Base-by-base conservation (phyloP, 768 basidiomycete species). In the Kwoniella sp. region DNA sequence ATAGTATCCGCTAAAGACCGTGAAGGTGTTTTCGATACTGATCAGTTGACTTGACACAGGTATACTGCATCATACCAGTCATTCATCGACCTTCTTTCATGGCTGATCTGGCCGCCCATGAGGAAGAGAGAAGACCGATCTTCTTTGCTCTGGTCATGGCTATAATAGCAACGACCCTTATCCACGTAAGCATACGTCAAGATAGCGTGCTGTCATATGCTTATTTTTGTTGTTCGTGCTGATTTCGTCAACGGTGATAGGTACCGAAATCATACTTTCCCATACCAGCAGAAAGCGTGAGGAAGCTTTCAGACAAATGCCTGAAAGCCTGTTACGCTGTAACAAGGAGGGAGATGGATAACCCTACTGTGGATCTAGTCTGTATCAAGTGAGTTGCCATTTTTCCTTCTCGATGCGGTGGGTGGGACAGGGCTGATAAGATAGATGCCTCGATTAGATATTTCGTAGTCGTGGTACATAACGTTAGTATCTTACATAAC, bases 381-480 rank as follows among this genome's bases (percentile, higher is more conserved):
- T 69, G 68, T 33, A 69, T 67, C 33, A 66, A 69, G 68, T 66
- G 55, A 66, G 60, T 60, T n/a, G n/a, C n/a, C n/a, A n/a, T n/a
- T n/a, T n/a, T n/a, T n/a, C n/a, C n/a, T n/a, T n/a, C n/a, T n/a
- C n/a, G n/a, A n/a, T n/a, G n/a, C n/a, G n/a, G n/a, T n/a, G n/a
- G n/a, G n/a, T n/a, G n/a, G n/a, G n/a, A n/a, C n/a, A n/a, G n/a
- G n/a, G n/a, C n/a, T n/a, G n/a, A n/a, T n/a, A n/a, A n/a, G n/a
- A n/a, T n/a, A n/a, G n/a, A n/a, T n/a, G n/a, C n/a, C n/a, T n/a
- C n/a, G n/a, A n/a, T n/a, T n/a, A 65, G 64, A 37, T 65, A 60
- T 36, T 36, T 65, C 30, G 30, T 56, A 12, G 44, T 65, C 13
- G 40, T 65, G 10, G 55, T 65, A 24, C 58, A 65, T 57, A 65